A percentile compares a stretch with the other conserved stretches of the same genome.
Conservation (phyloP, 1,284 basidiomycete genomes). For the Ganoderma resinaceum region DNA sequence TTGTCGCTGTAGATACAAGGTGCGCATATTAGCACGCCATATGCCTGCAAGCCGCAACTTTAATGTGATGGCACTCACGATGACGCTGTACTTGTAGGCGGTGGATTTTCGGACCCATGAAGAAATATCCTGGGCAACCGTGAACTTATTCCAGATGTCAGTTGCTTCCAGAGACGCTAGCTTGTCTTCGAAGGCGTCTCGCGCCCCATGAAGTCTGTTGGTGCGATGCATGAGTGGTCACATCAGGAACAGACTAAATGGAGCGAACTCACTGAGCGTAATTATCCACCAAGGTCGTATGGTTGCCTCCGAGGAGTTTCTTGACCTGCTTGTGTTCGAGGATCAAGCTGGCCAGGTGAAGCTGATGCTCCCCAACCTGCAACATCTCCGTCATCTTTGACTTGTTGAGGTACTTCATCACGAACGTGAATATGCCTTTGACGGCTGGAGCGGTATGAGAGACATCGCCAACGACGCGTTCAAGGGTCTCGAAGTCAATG, state of each 20-base stretch:
- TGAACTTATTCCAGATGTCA: background rate
- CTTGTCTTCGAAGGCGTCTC: background rate
- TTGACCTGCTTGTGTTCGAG: background rate
- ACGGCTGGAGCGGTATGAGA: no score
- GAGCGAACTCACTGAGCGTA: no score
- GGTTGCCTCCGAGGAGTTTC: background rate
- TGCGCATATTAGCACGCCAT: background rate
- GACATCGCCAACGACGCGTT: background rate
- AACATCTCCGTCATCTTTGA: background rate
- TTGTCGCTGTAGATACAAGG: background rate
- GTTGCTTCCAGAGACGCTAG: background rate
- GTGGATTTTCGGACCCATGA: background rate
- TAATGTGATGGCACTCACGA: no score
- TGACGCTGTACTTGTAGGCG: background rate
- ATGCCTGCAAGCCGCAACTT: no score
- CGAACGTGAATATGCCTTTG: no score
- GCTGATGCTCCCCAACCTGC: background rate
- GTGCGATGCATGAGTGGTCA: no score
- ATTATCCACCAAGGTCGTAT: background rate
- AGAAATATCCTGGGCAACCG: background rate
- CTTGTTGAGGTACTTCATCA: background rate
- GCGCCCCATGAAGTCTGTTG: background rate
- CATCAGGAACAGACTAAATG: no score
- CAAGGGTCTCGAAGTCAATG: background rate
- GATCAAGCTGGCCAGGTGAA: background rate